A percentile compares a stretch with the other conserved stretches of the same genome.
Evolutionary conservation across 164 flowering plant species (phyloP).

Genomic region (Brasenia schreberi): DNA sequence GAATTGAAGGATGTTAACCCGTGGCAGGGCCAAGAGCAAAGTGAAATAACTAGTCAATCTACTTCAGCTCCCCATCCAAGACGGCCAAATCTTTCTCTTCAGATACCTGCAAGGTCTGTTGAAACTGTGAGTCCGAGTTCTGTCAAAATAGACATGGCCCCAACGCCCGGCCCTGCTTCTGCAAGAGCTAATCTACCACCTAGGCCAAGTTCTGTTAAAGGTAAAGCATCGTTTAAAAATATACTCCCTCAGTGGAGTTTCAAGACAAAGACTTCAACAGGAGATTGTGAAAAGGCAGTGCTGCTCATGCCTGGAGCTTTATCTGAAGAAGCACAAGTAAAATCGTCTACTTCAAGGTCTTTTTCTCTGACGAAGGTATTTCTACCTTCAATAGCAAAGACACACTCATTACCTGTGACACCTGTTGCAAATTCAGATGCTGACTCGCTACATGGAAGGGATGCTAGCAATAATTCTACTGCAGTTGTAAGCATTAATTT

Average conservation of each 20-base stretch:
- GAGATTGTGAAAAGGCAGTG: slow-evolving; percentile 52
- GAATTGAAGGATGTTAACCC: background rate
- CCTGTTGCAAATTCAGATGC: slow-evolving; percentile 25
- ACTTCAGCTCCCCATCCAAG: slow-evolving; percentile 24
- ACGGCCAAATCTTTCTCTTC: slow-evolving; percentile 45
- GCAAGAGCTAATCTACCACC: slow-evolving; percentile 55
- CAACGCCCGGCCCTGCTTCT: slow-evolving; percentile 36
- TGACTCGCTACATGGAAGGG: slow-evolving; percentile 15
- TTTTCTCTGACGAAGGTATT: slow-evolving; percentile 43
- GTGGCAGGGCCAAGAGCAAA: slow-evolving; percentile 7
- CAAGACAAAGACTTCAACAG: slow-evolving; percentile 19
- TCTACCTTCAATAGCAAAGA: slow-evolving; percentile 21
- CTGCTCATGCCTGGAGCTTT: slow-evolving; percentile 41
- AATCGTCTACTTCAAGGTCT: slow-evolving; percentile 46
- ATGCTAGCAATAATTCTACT: slow-evolving; percentile 14
- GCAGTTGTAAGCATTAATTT: slow-evolving; percentile 26
- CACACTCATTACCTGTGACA: slow-evolving; percentile 46
- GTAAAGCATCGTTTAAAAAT: slow-evolving; percentile 32
- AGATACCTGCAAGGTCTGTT: slow-evolving; percentile 44
- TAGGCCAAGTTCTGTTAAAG: slow-evolving; percentile 46
- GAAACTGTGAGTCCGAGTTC: slow-evolving; percentile 25
- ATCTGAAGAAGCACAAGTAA: slow-evolving; percentile 26
- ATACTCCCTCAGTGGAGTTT: slow-evolving; percentile 51
- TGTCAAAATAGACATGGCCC: slow-evolving; percentile 24
- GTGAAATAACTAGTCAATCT: slow-evolving; percentile 6